Conservation (phyloP, 345 rosid genomes). For the Lumnitzera littorea region DNA sequence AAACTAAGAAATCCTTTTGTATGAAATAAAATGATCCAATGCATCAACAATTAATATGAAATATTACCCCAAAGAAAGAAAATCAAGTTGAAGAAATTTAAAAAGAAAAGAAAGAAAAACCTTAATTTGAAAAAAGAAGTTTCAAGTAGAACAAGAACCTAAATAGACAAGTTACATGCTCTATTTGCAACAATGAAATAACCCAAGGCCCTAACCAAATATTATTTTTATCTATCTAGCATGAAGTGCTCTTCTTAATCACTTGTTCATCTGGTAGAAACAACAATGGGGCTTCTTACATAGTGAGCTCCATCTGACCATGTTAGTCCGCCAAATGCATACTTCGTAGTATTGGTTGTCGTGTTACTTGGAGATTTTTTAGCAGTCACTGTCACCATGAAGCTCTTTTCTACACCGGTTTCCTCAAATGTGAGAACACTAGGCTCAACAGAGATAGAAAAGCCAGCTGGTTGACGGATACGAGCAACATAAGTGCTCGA, state of each 20-base stretch:
- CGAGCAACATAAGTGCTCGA: slow-evolving; percentile 33
- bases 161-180: no score
- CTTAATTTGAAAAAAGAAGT: no score
- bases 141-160: no score
- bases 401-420: slow-evolving; percentile 47
- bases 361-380: slow-evolving; percentile 3
- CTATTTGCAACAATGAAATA: background rate
- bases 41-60: no score
- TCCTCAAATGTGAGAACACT: slow-evolving; percentile 25
- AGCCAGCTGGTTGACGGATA: slow-evolving; percentile 36
- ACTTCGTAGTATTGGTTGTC: slow-evolving; percentile 3
- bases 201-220: background rate
- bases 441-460: slow-evolving; percentile 43
- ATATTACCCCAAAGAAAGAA: no score
- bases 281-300: slow-evolving; percentile 61
- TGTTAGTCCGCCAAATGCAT: slow-evolving; percentile 38
- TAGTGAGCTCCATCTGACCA: slow-evolving; percentile 51
- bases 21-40: no score
- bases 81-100: no score
- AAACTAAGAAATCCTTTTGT: no score
- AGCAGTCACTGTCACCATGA: slow-evolving; percentile 34
- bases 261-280: slow-evolving; percentile 4
- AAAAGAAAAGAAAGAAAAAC: no score
- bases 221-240: background rate
- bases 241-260: background rate